phyloP scores from a whole-genome alignment of 2,329 filamentous ascomycete species.

The Colletotrichum limetticola region DNA sequence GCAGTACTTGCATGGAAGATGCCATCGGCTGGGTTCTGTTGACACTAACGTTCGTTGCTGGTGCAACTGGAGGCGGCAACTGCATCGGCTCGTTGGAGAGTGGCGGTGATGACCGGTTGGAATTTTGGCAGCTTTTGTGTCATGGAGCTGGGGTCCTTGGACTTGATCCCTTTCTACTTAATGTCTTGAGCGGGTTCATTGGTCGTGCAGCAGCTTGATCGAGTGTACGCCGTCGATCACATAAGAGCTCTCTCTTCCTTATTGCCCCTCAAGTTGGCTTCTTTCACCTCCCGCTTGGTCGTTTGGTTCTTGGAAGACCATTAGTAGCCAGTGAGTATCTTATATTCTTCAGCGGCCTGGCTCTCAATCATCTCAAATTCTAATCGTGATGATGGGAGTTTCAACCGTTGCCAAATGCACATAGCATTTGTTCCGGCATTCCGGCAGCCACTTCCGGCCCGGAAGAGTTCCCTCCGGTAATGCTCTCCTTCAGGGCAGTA shows the following conservation, averaged over 20 bases:
- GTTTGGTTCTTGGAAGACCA: neutral
- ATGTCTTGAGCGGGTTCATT: conserved; percentile 17
- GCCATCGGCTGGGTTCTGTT: conserved; percentile 46
- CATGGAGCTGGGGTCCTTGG: conserved; percentile 23
- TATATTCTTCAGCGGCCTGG: neutral
- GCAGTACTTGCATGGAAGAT: conserved; percentile 43
- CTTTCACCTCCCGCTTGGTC: neutral
- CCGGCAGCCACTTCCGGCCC: conserved; percentile 12
- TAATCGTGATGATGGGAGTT: neutral
- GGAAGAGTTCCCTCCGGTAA: conserved; percentile 19
- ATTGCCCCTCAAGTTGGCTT: neutral
- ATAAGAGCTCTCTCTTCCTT: neutral
- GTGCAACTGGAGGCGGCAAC: conserved; percentile 37
- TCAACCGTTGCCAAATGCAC: neutral
- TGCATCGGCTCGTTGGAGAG: conserved; percentile 15
- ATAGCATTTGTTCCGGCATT: neutral
- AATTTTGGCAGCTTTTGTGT: conserved; percentile 32
- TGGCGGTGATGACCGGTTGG: conserved; percentile 12
- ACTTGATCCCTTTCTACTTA: conserved; percentile 26
- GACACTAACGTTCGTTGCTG: conserved; percentile 46
- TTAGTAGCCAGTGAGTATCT: neutral
- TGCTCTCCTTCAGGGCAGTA: neutral
- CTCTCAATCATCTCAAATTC: neutral
- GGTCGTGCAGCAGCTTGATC: neutral
- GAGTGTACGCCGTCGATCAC: neutral